Conservation (phyloP, 345 rosid genomes). For the Toxicodendron radicans region DNA sequence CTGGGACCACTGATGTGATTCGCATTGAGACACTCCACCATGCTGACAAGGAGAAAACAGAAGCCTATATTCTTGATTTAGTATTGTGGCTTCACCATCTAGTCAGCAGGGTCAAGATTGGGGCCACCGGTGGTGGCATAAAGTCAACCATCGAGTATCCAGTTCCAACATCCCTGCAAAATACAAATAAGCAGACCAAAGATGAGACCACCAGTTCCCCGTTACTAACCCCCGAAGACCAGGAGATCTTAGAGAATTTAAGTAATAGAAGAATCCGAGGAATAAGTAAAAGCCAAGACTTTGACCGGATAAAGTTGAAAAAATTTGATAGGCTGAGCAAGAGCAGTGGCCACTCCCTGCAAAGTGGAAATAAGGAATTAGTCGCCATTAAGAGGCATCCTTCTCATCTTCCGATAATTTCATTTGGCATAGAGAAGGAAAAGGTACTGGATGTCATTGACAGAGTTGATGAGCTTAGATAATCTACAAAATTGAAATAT, state of each 20-base stretch:
- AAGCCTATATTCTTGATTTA: conserved; percentile 76
- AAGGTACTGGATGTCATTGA: conserved; percentile 61
- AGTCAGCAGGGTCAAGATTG: conserved; percentile 48
- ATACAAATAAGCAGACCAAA: conserved; percentile 24
- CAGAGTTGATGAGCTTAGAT: conserved; percentile 42
- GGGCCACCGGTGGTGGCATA: conserved; percentile 1
- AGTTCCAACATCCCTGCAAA: background rate
- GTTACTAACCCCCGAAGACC: conserved; percentile 40
- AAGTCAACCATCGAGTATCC: conserved; percentile 26
- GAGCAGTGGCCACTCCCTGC: conserved; percentile 42
- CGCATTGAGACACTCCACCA: conserved; percentile 86
- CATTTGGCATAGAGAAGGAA: conserved; percentile 49
- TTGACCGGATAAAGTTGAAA: conserved; percentile 35
- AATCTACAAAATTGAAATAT: background rate
- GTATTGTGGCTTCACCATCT: conserved; percentile 80
- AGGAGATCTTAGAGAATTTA: conserved; percentile 36
- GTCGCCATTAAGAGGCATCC: conserved; percentile 39
- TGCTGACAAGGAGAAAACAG: conserved; percentile 78
- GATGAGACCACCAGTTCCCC: conserved; percentile 23
- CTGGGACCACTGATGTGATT: conserved; percentile 49
- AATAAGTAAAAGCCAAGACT: conserved; percentile 52
- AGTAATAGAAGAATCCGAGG: conserved; percentile 25
- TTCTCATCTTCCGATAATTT: conserved; percentile 43
- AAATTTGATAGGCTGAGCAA: conserved; percentile 50
- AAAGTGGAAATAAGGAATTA: conserved; percentile 42